A percentile compares a stretch with the other conserved stretches of the same genome.
Conservation (phyloP, 257 asterid species). For the Echites panduratus region DNA sequence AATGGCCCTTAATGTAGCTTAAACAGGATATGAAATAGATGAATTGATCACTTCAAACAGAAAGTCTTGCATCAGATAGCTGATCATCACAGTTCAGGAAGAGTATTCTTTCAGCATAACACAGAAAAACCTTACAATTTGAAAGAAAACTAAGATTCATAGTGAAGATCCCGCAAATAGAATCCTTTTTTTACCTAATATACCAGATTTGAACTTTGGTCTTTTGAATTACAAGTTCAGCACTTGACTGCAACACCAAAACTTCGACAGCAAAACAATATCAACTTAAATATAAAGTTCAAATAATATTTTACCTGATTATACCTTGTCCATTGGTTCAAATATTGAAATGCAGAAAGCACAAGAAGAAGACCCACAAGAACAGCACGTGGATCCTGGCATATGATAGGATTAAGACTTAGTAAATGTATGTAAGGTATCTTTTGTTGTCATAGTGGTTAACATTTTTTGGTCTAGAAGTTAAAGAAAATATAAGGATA, state of each 20-base stretch:
- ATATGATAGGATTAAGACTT: constrained; percentile 13
- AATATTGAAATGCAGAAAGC: constrained; percentile 83
- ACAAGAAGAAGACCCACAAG: constrained; percentile 86
- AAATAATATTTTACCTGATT: constrained; percentile 50
- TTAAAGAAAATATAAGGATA: background rate
- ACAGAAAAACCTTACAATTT: background rate
- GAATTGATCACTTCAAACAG: background rate
- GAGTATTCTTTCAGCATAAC: background rate
- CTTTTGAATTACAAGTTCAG: background rate
- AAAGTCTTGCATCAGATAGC: background rate
- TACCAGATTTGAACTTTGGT: background rate
- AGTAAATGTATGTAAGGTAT: background rate
- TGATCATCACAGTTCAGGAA: background rate
- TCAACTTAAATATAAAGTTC: background rate
- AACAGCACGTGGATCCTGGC: constrained; percentile 91
- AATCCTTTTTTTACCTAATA: background rate
- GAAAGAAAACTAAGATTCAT: background rate
- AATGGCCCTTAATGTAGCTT: background rate
- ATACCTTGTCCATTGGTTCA: constrained; percentile 90
- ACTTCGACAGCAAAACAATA: background rate
- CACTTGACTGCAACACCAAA: background rate
- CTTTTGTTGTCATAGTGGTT: background rate
- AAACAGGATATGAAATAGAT: background rate
- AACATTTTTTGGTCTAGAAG: too few relatives aligned
- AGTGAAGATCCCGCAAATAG: background rate